A percentile compares a stretch with the other conserved stretches of the same genome.
Evolutionary conservation across 805 yeast species (phyloP).

Genomic region (Hanseniaspora meyeri): DNA sequence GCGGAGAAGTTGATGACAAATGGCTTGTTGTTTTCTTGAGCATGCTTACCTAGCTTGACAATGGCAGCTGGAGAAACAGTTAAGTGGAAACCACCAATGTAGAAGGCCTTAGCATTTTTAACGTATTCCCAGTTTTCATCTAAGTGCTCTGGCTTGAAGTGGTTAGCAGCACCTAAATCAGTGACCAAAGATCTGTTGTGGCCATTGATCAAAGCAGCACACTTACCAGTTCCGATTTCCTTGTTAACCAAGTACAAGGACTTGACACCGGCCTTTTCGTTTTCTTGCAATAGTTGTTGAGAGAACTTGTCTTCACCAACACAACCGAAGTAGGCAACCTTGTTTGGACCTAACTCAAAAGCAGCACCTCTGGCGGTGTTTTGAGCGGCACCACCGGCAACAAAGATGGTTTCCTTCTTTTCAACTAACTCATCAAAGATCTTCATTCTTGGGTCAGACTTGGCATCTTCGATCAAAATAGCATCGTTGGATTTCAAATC

Average conservation of each 20-base stretch:
- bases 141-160: slow-evolving; percentile 80
- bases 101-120: slow-evolving; percentile 66
- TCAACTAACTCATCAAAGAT: slow-evolving; percentile 69
- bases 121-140: slow-evolving; percentile 78
- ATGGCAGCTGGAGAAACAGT: slow-evolving; percentile 97
- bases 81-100: slow-evolving; percentile 98
- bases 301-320: slow-evolving; percentile 89
- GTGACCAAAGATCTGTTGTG: slow-evolving; percentile 86
- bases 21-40: slow-evolving; percentile 66
- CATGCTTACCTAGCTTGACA: slow-evolving; percentile 78
- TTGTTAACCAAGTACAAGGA: slow-evolving; percentile 75
- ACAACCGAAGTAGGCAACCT: slow-evolving; percentile 89
- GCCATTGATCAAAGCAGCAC: slow-evolving; percentile 90
- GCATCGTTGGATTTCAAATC: slow-evolving; percentile 85
- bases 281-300: slow-evolving; percentile 69
- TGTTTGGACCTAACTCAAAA: slow-evolving; percentile 64
- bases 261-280: slow-evolving; percentile 73
- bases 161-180: slow-evolving; percentile 96
- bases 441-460: slow-evolving; percentile 72
- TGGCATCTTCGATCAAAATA: slow-evolving; percentile 44
- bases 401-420: slow-evolving; percentile 46
- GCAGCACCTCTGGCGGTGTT: slow-evolving; percentile 98
- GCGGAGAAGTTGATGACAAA: slow-evolving; percentile 84
- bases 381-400: slow-evolving; percentile 99
- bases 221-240: slow-evolving; percentile 80